Evolutionary conservation across 805 yeast species (phyloP).

Genomic region (Kluyveromyces lactis): DNA sequence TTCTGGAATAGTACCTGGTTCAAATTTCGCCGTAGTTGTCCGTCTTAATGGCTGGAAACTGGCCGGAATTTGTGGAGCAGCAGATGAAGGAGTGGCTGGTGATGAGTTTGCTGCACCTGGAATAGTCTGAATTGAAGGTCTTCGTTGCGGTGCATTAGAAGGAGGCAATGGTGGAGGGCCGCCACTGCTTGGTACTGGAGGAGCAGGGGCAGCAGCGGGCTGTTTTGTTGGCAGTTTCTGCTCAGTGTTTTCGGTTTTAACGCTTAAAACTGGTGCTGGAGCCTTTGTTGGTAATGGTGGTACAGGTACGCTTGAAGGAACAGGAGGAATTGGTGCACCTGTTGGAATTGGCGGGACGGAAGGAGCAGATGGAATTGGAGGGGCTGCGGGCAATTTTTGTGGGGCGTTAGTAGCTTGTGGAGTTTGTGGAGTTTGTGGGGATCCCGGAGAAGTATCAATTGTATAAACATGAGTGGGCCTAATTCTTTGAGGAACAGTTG

Average conservation of each 20-base stretch:
- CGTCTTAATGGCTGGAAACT: slow-evolving; percentile 5
- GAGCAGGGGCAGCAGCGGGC: neutral
- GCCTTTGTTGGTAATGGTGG: slow-evolving; percentile 8
- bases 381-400: slow-evolving; percentile 6
- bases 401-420: slow-evolving; percentile 1
- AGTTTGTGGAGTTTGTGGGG: slow-evolving; percentile 10
- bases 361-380: slow-evolving; percentile 7
- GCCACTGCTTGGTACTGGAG: neutral
- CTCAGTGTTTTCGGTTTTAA: slow-evolving; percentile 6
- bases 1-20: slow-evolving; percentile 10
- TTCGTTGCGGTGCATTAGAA: slow-evolving; percentile 4
- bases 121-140: slow-evolving; percentile 5
- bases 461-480: neutral
- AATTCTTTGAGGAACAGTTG: neutral
- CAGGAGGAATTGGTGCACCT: slow-evolving; percentile 8
- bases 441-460: neutral
- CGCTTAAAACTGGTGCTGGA: neutral
- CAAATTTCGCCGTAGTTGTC: slow-evolving; percentile 10
- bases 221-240: slow-evolving; percentile 7
- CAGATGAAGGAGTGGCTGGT: slow-evolving; percentile 2
- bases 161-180: slow-evolving; percentile 3
- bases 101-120: neutral
- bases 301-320: slow-evolving; percentile 10
- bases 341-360: slow-evolving; percentile 11
- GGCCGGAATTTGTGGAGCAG: slow-evolving; percentile 13